These are phyloP conservation scores for Aschersonia sp. DNA, from an alignment of 2,329 filamentous ascomycete genomes.

Conservation along the genomic window DNA sequence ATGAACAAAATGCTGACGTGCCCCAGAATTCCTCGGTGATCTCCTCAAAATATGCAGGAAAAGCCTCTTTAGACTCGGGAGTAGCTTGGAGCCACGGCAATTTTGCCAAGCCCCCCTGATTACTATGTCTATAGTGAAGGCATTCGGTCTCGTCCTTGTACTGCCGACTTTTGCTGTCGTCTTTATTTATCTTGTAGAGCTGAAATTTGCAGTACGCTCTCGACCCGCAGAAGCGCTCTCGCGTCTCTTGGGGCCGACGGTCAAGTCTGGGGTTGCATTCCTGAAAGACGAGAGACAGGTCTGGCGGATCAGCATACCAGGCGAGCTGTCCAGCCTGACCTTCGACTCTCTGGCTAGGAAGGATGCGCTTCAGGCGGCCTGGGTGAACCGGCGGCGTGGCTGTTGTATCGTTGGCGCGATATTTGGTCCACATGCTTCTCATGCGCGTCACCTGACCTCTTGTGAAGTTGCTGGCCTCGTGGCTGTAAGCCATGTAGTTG, in stretches of 20 bases:
- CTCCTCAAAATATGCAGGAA: too few species aligned
- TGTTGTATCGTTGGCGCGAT: neutral
- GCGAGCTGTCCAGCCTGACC: neutral
- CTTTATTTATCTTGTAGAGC: neutral
- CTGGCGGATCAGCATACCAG: neutral
- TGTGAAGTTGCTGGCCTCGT: neutral
- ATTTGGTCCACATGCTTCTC: neutral
- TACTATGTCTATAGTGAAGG: neutral
- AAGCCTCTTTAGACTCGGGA: too few species aligned
- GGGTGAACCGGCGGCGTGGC: neutral
- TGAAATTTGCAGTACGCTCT: neutral
- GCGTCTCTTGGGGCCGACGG: neutral
- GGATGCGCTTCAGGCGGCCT: too few species aligned
- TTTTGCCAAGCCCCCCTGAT: neutral
- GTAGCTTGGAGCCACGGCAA: neutral
- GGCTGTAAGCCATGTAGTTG: neutral
- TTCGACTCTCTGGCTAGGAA: neutral
- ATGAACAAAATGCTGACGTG: neutral
- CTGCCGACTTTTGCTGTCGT: neutral
- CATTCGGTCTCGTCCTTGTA: neutral
- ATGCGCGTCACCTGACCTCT: neutral
- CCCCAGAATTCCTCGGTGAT: too few species aligned
- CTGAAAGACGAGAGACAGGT: neutral
- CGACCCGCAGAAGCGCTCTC: neutral
- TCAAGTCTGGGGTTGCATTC: neutral